Conservation (phyloP, 2,329 filamentous ascomycete genomes). For the Penicillium sp. region DNA sequence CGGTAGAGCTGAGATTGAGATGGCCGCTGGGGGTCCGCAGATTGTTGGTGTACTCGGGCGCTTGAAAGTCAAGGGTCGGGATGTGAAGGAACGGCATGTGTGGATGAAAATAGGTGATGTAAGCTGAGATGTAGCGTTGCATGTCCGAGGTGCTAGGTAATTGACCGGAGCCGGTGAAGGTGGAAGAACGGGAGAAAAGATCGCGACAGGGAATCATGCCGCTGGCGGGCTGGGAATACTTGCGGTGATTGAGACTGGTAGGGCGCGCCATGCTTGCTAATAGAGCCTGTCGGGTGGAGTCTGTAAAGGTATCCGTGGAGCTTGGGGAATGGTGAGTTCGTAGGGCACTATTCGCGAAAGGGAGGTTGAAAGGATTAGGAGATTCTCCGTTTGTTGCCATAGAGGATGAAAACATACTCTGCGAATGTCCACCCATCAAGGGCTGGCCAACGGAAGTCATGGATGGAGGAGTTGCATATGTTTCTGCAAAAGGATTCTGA, state of each 20-base stretch:
- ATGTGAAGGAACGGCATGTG: constrained; percentile 92
- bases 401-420: constrained; percentile 44
- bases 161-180: constrained; percentile 41
- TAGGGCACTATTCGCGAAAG: constrained; percentile 52
- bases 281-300: constrained; percentile 56
- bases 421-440: constrained; percentile 56
- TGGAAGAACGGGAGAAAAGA: constrained; percentile 27
- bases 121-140: constrained; percentile 80
- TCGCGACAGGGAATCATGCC: constrained; percentile 41
- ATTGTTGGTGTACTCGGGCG: constrained; percentile 56
- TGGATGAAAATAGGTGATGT: constrained; percentile 85
- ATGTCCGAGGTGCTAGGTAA: constrained; percentile 76
- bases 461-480: constrained; percentile 69
- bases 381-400: constrained; percentile 38
- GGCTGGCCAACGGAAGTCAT: constrained; percentile 66
- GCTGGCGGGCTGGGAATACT: constrained; percentile 52
- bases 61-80: constrained; percentile 81
- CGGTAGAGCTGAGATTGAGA: constrained; percentile 45
- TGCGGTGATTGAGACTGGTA: constrained; percentile 48
- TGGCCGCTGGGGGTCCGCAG: constrained; percentile 50
- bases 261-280: constrained; percentile 54
- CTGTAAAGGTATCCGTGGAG: constrained; percentile 58
- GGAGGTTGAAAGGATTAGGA: constrained; percentile 41
- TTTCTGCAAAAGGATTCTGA: constrained; percentile 60
- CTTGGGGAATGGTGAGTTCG: constrained; percentile 54